phyloP scores from a whole-genome alignment of 2,329 filamentous ascomycete genomes.

The Coniochaeta prunicola region DNA sequence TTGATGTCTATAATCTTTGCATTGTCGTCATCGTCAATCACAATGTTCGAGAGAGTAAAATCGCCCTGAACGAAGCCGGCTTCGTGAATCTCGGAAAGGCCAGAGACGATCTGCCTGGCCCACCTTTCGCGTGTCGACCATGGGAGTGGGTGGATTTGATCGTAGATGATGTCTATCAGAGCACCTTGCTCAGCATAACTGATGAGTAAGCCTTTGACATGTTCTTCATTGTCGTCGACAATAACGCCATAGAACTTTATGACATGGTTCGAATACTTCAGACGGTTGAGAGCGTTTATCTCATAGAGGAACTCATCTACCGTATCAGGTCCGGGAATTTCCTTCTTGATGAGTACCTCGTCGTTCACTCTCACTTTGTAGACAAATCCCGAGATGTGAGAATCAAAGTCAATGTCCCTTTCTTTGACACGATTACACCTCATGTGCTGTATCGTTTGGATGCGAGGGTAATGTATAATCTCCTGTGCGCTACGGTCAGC shows the following conservation, averaged over 20 bases:
- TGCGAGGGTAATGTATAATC: constrained; percentile 77
- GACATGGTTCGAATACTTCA: constrained; percentile 67
- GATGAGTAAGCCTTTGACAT: constrained; percentile 84
- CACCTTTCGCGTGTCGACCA: constrained; percentile 77
- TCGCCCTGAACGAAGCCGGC: constrained; percentile 95
- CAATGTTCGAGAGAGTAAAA: constrained; percentile 95
- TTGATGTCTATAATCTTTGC: constrained; percentile 99
- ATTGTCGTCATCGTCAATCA: constrained; percentile 75
- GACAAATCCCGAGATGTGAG: constrained; percentile 93
- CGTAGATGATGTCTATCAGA: constrained; percentile 85
- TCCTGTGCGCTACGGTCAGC: constrained; percentile 42
- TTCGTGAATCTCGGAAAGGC: constrained; percentile 88
- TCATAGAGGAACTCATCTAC: constrained; percentile 97
- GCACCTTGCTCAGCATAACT: constrained; percentile 81
- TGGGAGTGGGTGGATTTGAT: constrained; percentile 53
- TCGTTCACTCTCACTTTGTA: constrained; percentile 77
- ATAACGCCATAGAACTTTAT: constrained; percentile 85
- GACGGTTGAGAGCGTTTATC: constrained; percentile 81
- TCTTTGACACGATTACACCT: constrained; percentile 60
- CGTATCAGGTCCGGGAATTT: constrained; percentile 91
- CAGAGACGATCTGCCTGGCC: constrained; percentile 85
- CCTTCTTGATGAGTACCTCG: constrained; percentile 82
- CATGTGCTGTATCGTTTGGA: constrained; percentile 68
- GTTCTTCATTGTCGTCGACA: constrained; percentile 65
- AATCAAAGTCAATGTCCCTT: constrained; percentile 72